These are phyloP conservation scores for Amanita polypyramis DNA, from an alignment of 768 basidiomycete species.

Conservation along the genomic window DNA sequence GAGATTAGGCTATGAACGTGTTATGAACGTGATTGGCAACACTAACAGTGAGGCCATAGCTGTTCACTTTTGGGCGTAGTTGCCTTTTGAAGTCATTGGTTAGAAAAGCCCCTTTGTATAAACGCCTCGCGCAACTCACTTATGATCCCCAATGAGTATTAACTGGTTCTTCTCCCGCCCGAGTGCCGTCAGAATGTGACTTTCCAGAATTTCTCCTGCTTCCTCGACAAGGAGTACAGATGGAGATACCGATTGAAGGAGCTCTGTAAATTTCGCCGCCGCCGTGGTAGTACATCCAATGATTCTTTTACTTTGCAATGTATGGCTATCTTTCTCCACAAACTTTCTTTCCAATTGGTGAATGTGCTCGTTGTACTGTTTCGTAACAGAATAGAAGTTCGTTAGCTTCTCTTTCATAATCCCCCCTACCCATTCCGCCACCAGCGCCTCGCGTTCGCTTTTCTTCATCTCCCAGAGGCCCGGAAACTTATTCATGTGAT, in stretches of 20 bases:
- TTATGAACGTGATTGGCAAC: background rate
- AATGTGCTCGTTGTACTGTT: slow-evolving; percentile 30
- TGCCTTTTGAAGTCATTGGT: slow-evolving; percentile 30
- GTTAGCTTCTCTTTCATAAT: slow-evolving; percentile 25
- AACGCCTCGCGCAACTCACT: slow-evolving; percentile 29
- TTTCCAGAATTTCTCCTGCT: slow-evolving; percentile 64
- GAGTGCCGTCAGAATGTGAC: slow-evolving; percentile 52
- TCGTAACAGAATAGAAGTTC: slow-evolving; percentile 21
- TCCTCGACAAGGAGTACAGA: slow-evolving; percentile 58
- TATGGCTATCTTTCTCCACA: slow-evolving; percentile 19
- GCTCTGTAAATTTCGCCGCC: slow-evolving; percentile 47
- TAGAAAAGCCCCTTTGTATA: background rate
- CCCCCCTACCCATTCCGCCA: slow-evolving; percentile 23
- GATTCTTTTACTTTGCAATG: slow-evolving; percentile 38
- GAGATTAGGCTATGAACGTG: no score
- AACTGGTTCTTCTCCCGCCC: slow-evolving; percentile 35
- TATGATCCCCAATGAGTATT: slow-evolving; percentile 65
- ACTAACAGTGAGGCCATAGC: slow-evolving; percentile 45
- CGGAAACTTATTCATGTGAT: slow-evolving; percentile 17
- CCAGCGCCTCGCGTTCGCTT: slow-evolving; percentile 15
- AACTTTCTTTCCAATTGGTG: slow-evolving; percentile 25
- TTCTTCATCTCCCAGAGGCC: slow-evolving; percentile 27
- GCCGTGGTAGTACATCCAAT: slow-evolving; percentile 64
- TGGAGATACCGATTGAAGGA: slow-evolving; percentile 35
- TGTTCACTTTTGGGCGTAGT: slow-evolving; percentile 62